Base-by-base conservation (phyloP, 345 rosid species). In the Eucalyptus victrix region DNA sequence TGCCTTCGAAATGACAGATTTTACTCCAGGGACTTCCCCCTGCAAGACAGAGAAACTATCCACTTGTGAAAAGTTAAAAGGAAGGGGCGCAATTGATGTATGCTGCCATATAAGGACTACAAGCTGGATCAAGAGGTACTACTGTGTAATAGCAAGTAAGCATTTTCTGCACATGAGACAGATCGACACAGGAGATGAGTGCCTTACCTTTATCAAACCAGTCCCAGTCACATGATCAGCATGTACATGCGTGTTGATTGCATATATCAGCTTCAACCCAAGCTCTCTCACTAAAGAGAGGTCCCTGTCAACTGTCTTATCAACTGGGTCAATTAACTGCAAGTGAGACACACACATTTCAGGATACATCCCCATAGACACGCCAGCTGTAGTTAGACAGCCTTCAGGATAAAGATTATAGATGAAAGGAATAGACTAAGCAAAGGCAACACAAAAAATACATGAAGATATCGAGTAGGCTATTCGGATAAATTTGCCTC, bases 181-280 rank as follows among this genome's bases (percentile, higher is more conserved):
- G 51, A 49, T 49, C 1, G 51, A 76, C 16, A 37, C 45, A 76
- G 47, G 47, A 76, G 47, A 21, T 40, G 30, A 76, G 30, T 23
- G 47, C 47, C 85, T 42, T 40, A 97, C 99, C 99, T 96, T 97
- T 44, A 97, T 92, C 88, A 96, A 94, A 54, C 98, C 98, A 65
- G 99, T 94, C 49, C 99, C 99, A 42, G 98, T 98, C 53, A 98
- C 94, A 93, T 98, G 99, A 93, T 98, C 99, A 89, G 99, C 99
- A 92, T 98, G 99, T 19, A 97, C 99, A 92, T 97, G 99, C 53
- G 99, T 98, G 95, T 97, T 98, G 92, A 95, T 90, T 9, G 97
- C 99, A 93, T 97, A 97, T 14, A 95, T 81, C 30, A 97, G 96
- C 95, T 95, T 97, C 89, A 97, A 60, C 2, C 99, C 98, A 90